Evolutionary conservation across 805 yeast genomes (phyloP), one percentile per base, ranked within the genome.

Genomic region (Metschnikowia hibisci): DNA sequence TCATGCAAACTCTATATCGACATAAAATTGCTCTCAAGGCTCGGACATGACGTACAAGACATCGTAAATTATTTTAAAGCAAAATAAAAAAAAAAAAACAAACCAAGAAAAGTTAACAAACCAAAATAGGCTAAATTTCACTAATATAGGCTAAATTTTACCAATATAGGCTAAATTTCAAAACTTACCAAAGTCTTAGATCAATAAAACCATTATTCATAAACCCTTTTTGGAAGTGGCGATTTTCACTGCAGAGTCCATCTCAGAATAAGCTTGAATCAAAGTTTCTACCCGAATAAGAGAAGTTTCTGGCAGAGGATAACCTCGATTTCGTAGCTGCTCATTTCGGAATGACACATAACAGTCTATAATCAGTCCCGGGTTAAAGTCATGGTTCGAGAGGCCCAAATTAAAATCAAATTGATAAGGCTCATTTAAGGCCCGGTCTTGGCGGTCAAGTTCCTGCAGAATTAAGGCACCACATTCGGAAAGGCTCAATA

Each of bases 341-440:
- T 39, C 44, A 13, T 9, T 20, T 12, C 28, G 43, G 16, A 13
- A 23, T 1, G 34, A 12, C 16, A 35, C 36, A 14, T 43, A 46
- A 18, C 34, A 41, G n/a, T 45, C 40, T 12, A 52, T 50, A 4
- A 52, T 44, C 20, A 18, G 27, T 10, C 29, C 28, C 1, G 65
- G 60, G 45, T 62, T 56, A 42, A 57, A 66, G 35, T 66, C 72
- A 18, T 52, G 51, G 11, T 48, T 47, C 35, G 56, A 57, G n/a
- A 62, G 39, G 2, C 69, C 69, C 4, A 47, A 38, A 2, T 51
- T 41, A 39, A 53, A 57, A 34, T 60, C 51, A 39, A 62, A 62
- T 7, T 41, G 35, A 26, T 41, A 48, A 11, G 45, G 43, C 30
- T 51, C 56, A 15, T 45, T 46, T 16, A 52, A 36, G 25, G 52